These are phyloP conservation scores for Phytophthora colocasiae DNA, from an alignment of 352 stramenopile species.

Conservation along the genomic window DNA sequence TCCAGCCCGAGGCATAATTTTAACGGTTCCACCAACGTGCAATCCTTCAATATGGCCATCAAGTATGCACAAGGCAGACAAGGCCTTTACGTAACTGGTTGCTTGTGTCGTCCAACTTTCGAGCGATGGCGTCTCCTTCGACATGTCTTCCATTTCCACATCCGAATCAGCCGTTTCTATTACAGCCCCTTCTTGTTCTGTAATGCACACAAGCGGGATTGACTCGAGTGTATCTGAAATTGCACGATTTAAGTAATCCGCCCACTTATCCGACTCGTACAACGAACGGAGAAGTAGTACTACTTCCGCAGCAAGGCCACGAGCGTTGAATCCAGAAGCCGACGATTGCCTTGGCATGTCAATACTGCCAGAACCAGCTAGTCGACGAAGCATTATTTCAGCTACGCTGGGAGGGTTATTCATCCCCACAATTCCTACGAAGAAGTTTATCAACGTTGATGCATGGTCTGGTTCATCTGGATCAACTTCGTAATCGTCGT, in stretches of 20 bases:
- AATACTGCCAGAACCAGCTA: slow-evolving; percentile 11
- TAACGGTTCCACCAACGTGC: slow-evolving; percentile 81
- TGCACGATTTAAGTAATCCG: slow-evolving; percentile 65
- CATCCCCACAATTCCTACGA: slow-evolving; percentile 75
- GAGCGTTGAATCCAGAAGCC: slow-evolving; percentile 46
- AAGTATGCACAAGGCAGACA: slow-evolving; percentile 83
- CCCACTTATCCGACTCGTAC: slow-evolving; percentile 82
- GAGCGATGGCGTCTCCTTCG: slow-evolving; percentile 61
- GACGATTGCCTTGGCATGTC: neutral
- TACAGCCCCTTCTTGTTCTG: slow-evolving; percentile 26
- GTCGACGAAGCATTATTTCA: slow-evolving; percentile 56
- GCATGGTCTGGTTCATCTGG: slow-evolving; percentile 63
- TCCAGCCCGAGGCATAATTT: slow-evolving; percentile 79
- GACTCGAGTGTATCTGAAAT: slow-evolving; percentile 61
- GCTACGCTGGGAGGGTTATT: slow-evolving; percentile 77
- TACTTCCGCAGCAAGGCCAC: slow-evolving; percentile 73
- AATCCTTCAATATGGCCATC: slow-evolving; percentile 88
- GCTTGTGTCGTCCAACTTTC: slow-evolving; percentile 61
- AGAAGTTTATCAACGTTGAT: slow-evolving; percentile 75
- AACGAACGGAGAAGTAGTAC: slow-evolving; percentile 84
- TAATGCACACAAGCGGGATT: slow-evolving; percentile 57
- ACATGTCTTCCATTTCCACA: slow-evolving; percentile 89
- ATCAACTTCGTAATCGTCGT: slow-evolving; percentile 80
- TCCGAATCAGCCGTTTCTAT: slow-evolving; percentile 58
- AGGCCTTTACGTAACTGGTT: slow-evolving; percentile 60